These are phyloP conservation scores for Rosa chinensis DNA, from an alignment of 306 rosid genomes.

Conservation along the genomic window DNA sequence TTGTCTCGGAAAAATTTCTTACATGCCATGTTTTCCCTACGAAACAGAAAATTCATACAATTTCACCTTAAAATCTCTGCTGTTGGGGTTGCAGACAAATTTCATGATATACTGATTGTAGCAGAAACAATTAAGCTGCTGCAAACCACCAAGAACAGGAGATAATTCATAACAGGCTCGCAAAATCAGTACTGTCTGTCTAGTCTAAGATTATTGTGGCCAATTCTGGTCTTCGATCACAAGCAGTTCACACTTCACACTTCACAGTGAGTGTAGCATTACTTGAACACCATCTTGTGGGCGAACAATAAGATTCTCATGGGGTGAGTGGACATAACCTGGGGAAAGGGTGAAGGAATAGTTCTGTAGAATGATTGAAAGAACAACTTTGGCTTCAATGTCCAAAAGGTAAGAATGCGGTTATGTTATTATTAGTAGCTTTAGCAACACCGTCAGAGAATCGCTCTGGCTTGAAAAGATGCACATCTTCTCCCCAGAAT, in stretches of 20 bases:
- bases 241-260: neutral
- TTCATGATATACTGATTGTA: neutral
- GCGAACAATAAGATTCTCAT: slow-evolving; percentile 8
- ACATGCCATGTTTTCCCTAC: neutral
- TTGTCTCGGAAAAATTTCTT: neutral
- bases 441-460: slow-evolving; percentile 31
- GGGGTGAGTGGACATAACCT: slow-evolving; percentile 25
- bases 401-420: slow-evolving; percentile 28
- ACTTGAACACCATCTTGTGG: slow-evolving; percentile 35
- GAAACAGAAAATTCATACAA: neutral
- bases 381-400: slow-evolving; percentile 25
- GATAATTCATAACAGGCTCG: neutral
- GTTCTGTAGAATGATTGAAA: slow-evolving; percentile 31
- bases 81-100: neutral
- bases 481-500: slow-evolving; percentile 30
- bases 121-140: neutral
- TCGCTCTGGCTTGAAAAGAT: slow-evolving; percentile 32
- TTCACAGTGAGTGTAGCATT: slow-evolving; percentile 10
- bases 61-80: neutral
- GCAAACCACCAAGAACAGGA: neutral
- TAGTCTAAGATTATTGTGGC: neutral
- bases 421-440: slow-evolving; percentile 25
- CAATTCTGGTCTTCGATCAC: neutral
- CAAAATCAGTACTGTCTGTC: neutral
- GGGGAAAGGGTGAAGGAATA: slow-evolving; percentile 28